Evolutionary conservation across 768 basidiomycete species (phyloP), one percentile per base, ranked within the genome.

Genomic region (Xanthoconium stramineum): DNA sequence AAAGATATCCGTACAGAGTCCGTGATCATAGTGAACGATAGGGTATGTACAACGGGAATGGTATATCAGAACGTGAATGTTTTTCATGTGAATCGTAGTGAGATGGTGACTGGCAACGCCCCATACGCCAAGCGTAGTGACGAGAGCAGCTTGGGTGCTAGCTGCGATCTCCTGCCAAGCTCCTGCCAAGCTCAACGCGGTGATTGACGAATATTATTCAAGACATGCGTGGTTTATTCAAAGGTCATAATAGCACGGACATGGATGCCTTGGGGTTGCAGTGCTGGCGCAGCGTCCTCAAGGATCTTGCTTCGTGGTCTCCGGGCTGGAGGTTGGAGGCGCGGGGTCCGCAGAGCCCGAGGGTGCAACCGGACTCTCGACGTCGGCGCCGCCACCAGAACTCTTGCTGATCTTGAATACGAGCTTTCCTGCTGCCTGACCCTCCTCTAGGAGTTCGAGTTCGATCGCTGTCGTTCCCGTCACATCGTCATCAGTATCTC

Each of bases 401-500:
- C 59, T 62, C 58, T 33, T 69, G 53, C 55, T 59, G 28, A 70
- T 72, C 39, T 52, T 69, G 46, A 70, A 72, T 10, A 50, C 33
- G 24, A 70, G 61, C 50, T 47, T 71, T 11, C 69, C 69, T 6
- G 69, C 69, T 12, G 69, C 64, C 42, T 69, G 60, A 1, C 69
- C 69, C 37, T 70, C 69, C 54, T 69, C 69, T 4, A 70, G 56
- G 40, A 70, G 65, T 42, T 70, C 69, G 13, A 70, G 67, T 36
- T 67, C 69, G 40, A 71, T 56, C 17, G 65, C 69, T 70, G 47
- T 47, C 43, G 9, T 37, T 2, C 36, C 46, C 15, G 32, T 43
- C 24, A 32, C 5, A 35, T 30, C 2, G 29, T 42, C 47, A 15
- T 60, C 17, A 63, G 52, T n/a, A 6, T 29, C 37, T 9, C 3